These are phyloP conservation scores for Flaveria linearis DNA, from an alignment of 129 eudicot species.

Conservation along the genomic window DNA sequence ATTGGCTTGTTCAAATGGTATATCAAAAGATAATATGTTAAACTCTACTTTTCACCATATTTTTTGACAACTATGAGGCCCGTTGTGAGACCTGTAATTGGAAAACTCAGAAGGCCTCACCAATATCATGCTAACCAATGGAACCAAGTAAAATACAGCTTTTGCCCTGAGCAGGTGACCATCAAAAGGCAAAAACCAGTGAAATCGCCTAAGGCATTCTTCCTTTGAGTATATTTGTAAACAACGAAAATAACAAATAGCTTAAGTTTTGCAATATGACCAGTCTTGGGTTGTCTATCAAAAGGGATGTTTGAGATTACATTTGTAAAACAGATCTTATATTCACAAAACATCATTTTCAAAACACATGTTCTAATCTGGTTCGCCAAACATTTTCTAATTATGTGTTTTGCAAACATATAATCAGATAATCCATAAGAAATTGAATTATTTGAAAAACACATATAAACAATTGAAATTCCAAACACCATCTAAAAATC, in stretches of 20 bases:
- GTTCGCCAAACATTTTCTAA: background rate
- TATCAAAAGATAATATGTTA: background rate
- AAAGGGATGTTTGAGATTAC: background rate
- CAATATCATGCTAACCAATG: too few species aligned
- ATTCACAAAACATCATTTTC: background rate
- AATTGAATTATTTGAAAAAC: too few species aligned
- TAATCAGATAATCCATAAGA: too few species aligned
- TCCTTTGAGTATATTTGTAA: background rate
- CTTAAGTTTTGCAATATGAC: background rate
- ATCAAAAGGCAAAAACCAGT: too few species aligned
- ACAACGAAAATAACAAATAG: background rate
- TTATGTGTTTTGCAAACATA: background rate
- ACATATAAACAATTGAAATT: too few species aligned
- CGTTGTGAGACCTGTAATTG: too few species aligned
- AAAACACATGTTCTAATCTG: background rate
- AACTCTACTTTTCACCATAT: background rate
- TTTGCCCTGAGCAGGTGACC: too few species aligned
- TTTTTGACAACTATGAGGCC: too few species aligned
- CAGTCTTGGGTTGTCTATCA: background rate
- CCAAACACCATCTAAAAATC: background rate
- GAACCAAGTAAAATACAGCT: too few species aligned
- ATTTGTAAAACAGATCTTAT: background rate
- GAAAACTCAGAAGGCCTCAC: too few species aligned
- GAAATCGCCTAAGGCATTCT: too few species aligned
- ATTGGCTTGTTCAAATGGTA: background rate